Base-by-base conservation (phyloP, 352 stramenopile species). In the Globisporangium sylvaticum region DNA sequence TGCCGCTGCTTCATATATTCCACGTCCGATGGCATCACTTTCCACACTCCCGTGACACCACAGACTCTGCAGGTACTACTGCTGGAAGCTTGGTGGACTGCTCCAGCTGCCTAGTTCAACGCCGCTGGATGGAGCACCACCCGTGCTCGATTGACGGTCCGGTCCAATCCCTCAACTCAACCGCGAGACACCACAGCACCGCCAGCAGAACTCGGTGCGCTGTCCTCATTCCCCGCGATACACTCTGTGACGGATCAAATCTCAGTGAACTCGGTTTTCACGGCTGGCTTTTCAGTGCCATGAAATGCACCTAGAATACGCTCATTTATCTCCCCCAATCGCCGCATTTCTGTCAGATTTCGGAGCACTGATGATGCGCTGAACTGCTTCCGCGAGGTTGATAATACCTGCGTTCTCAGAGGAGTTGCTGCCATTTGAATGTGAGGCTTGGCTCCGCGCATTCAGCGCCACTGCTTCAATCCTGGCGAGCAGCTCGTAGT, bases 401-500 rank as follows among this genome's bases (percentile, higher is more conserved):
- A 34, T 31, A 64, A 39, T 42, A 15, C 29, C 60, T 1, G 42
- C 24, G 44, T 12, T 55, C 50, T 59, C n/a, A 25, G 20, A 56
- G 14, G 14, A 12, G 9, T 54, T 39, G 53, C 10, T 6, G 24
- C 52, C 15, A 5, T 52, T 15, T 22, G 12, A 32, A 56, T 15
- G 10, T 20, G 22, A 20, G 20, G 32, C 61, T 46, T 39, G 34
- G 5, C 39, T 4, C 18, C n/a, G 9, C 5, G 46, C 56, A 15
- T 52, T 22, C 7, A 46, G 20, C 24, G 64, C 58, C 7, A 59
- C 34, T 22, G 48, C 46, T 60, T 69, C 78, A 60, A 90, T 86
- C 53, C 46, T 70, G 1, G 64, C 71, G 29, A 90, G 64, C 42
- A 83, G 22, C 22, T 73, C 65, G 48, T 86, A 90, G 58, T 83